These are phyloP conservation scores for Artemisia tridentata DNA, from an alignment of 129 eudicot species.

Conservation along the genomic window DNA sequence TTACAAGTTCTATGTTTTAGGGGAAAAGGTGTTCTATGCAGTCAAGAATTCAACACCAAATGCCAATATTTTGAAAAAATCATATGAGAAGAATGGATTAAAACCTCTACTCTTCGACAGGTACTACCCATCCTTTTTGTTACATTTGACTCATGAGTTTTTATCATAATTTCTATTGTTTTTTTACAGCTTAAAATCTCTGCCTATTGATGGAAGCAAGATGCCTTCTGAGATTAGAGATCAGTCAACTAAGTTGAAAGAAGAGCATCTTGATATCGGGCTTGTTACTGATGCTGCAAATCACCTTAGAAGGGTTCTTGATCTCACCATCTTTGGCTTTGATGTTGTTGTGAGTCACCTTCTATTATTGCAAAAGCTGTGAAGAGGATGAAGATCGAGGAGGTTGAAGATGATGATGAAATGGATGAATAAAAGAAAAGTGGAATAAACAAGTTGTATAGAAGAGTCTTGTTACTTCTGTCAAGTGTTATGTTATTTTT, in stretches of 20 bases:
- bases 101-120: constrained; percentile 87
- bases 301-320: constrained; percentile 71
- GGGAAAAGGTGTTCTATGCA: constrained; percentile 64
- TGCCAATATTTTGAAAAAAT: constrained; percentile 55
- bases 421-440: too few species aligned
- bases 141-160: not conserved
- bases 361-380: not conserved
- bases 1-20: constrained; percentile 83
- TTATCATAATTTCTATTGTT: not conserved
- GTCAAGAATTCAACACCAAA: constrained; percentile 82
- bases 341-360: constrained; percentile 89
- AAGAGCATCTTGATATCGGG: constrained; percentile 51
- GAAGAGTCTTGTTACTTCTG: too few species aligned
- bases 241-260: constrained; percentile 24
- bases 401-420: too few species aligned
- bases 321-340: constrained; percentile 90
- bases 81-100: constrained; percentile 41
- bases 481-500: too few species aligned
- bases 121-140: constrained; percentile 27
- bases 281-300: constrained; percentile 79
- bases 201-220: constrained; percentile 59
- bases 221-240: constrained; percentile 28
- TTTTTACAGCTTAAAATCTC: constrained; percentile 71
- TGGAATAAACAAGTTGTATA: too few species aligned
- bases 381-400: too few species aligned